Evolutionary conservation across 441 rosid species (phyloP), one percentile per base, ranked within the genome.

Genomic region (Eruca vesicaria): DNA sequence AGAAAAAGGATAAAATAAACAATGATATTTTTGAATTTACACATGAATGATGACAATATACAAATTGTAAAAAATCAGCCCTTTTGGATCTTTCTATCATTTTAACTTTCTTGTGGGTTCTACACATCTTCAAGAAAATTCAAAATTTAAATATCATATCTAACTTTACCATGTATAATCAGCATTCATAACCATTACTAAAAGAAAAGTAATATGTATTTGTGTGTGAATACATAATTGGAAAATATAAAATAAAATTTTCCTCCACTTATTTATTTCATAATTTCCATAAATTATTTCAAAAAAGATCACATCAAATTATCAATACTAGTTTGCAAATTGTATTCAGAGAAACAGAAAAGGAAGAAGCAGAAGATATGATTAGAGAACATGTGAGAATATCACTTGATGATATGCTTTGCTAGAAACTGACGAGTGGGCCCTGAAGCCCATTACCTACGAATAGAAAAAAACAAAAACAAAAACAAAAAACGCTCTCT

Each of bases 371-470:
- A 66, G 3, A 57, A 57, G 10, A 66, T 1, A 45, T 19, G 32
- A 69, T 15, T 16, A 60, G 18, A 53, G 67, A 70, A 15, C 63
- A 77, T 71, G 75, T 77, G 80, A 77, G 63, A 35, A 66, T 50
- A 50, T 45, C 64, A 60, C 80, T 71, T 55, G 74, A 69, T 55
- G 74, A 69, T 55, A 55, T 69, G 75, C 66, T 69, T 56, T 56
- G 66, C 55, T 63, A 56, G 36, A 69, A 71, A 77, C 72, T 78
- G 81, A 78, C 53, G 63, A 41, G 74, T 78, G 66, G 81, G 62
- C 28, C 78, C 78, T 32, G 63, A 62, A 62, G 60, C 66, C 81
- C 81, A 78, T 78, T 78, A 73, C 29, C 81, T 78, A 65, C 43
- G 45, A 67, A 67, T 56, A 67, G 57, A 29, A 53, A 28, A 65